These are phyloP conservation scores for Acidomyces sp. DNA, from an alignment of 495 filamentous ascomycete genomes.

Conservation along the genomic window DNA sequence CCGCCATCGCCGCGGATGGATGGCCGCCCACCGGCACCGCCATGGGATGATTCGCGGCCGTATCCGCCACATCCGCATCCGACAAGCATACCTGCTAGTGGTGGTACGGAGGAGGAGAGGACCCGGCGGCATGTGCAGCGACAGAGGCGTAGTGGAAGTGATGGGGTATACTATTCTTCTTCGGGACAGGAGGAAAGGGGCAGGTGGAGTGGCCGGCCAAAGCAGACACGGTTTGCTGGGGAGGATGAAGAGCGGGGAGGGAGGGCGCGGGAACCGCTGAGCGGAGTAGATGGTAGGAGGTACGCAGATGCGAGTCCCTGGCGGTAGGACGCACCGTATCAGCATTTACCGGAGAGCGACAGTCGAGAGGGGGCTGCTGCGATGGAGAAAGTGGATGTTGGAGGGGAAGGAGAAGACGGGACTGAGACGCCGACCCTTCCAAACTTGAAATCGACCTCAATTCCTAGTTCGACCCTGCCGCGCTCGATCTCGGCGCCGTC, in stretches of 20 bases:
- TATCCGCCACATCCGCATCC: background rate
- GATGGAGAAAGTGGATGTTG: too few species aligned
- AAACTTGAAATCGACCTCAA: too few species aligned
- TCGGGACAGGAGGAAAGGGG: too few species aligned
- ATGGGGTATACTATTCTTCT: background rate
- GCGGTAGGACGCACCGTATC: too few species aligned
- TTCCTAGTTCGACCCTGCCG: too few species aligned
- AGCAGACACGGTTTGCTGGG: constrained; percentile 14
- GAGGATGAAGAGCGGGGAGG: background rate
- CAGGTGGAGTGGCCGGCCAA: constrained; percentile 5
- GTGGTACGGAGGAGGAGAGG: background rate
- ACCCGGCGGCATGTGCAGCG: too few species aligned
- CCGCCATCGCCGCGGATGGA: background rate
- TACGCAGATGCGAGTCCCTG: constrained; percentile 3
- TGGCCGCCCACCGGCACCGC: constrained; percentile 1
- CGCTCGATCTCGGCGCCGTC: too few species aligned
- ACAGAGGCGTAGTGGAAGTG: constrained; percentile 4
- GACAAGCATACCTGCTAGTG: background rate
- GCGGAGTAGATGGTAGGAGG: constrained; percentile 13
- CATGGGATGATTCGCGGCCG: background rate
- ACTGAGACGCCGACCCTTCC: too few species aligned
- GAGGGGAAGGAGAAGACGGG: too few species aligned
- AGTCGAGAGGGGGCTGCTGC: too few species aligned
- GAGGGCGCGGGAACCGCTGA: background rate
- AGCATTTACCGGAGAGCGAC: too few species aligned